Evolutionary conservation across 1,284 basidiomycete genomes (phyloP).

Genomic region (Austropuccinia psidii): DNA sequence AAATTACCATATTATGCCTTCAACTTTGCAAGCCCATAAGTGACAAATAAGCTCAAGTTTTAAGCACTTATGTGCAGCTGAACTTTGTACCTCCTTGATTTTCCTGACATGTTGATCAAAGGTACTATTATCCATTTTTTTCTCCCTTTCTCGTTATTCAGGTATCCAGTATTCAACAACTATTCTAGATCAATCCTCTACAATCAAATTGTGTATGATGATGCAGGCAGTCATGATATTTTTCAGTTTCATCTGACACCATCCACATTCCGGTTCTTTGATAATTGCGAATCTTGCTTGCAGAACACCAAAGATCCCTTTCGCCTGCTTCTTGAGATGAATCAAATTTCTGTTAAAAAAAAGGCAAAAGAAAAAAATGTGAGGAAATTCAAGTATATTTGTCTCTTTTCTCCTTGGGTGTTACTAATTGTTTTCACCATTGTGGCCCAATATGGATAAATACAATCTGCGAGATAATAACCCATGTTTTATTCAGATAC

Average conservation of each 20-base stretch:
- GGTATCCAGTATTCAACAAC: no score
- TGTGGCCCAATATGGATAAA: neutral
- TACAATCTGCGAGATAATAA: neutral
- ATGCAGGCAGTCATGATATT: slow-evolving; percentile 3
- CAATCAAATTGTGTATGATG: slow-evolving; percentile 4
- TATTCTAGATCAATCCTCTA: no score
- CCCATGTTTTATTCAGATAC: neutral
- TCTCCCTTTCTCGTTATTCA: no score
- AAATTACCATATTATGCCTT: no score
- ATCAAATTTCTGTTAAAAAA: neutral
- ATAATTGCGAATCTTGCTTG: slow-evolving; percentile 3
- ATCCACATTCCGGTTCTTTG: neutral
- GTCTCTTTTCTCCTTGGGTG: neutral
- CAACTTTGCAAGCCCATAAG: no score
- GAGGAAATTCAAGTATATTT: no score
- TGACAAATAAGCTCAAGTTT: no score
- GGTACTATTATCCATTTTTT: no score
- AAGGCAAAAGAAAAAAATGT: no score
- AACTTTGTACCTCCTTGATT: no score
- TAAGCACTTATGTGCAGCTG: no score
- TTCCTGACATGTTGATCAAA: no score
- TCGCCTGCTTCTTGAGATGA: neutral
- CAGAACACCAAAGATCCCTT: slow-evolving; percentile 2
- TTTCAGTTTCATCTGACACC: neutral
- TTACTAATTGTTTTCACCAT: neutral